Base-by-base conservation (phyloP, 1,139 yeast species). In the Blastobotrys illinoisensis region DNA sequence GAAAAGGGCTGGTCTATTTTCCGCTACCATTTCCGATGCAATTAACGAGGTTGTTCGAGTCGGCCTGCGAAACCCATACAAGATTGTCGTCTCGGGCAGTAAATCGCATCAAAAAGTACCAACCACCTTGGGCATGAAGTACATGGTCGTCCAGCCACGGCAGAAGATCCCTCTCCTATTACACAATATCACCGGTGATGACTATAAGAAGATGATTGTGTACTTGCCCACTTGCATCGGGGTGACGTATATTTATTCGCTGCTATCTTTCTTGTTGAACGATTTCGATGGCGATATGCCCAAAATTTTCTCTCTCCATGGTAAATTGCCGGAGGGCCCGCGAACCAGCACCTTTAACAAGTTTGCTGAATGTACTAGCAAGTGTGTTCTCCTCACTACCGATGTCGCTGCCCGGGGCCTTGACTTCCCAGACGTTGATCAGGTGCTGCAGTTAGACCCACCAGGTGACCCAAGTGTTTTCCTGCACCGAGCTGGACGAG, bases 381-480 rank as follows among this genome's bases (percentile, higher is more conserved):
- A 82, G 59, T 75, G 83, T n/a, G 80, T 90, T 0, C 70, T 91
- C 20, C 74, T 91, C 72, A 71, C 76, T 2, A 72, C 76, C 1
- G 76, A 72, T 58, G 74, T 72, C 11, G 97, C 97, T 1, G 96
- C 97, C 0, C 78, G 98, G 69, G 98, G 98, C 46, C 81, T 91
- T 32, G 98, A 91, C 73, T 83, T 90, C 32, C 96, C 96, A 1
- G 93, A 89, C 56, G 97, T 90, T 14, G 97, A 91, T 65, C 72
- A 90, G 44, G 97, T 90, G 3, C 74, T 90, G 9, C 97, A 90
- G 67, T 63, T 89, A 44, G 97, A 90, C 60, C 96, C 97, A 2
- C 97, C 98, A 0, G 86, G 91, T 0, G 96, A 88, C 62, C 88
- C 96, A 0, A 93, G 86, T 64, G 83, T 87, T 60, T 90, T 90